Conservation (phyloP, 768 basidiomycete genomes). For the Lactarius evosmus region DNA sequence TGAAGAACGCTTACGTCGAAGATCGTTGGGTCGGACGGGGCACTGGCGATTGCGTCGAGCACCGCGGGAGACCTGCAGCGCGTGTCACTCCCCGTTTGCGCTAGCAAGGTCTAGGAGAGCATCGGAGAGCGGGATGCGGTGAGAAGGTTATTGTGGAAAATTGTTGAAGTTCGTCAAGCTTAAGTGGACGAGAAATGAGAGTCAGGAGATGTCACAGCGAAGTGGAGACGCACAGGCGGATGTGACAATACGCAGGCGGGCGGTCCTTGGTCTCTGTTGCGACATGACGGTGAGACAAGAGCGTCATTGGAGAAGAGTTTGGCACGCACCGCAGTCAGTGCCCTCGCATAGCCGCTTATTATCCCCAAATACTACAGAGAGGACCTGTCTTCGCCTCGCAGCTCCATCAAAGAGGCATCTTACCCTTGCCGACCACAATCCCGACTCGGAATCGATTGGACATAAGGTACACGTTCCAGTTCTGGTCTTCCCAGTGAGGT, state of each 20-base stretch:
- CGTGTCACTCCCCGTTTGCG: constrained; percentile 56
- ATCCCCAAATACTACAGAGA: constrained; percentile 57
- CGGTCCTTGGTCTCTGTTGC: constrained; percentile 68
- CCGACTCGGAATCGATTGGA: constrained; percentile 70
- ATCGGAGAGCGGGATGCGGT: too few species aligned
- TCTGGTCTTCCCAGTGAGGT: constrained; percentile 63
- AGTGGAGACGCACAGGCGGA: constrained; percentile 58
- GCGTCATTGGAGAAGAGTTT: background rate
- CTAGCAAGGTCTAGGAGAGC: constrained; percentile 57
- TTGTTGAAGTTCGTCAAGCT: too few species aligned
- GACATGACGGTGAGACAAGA: constrained; percentile 13
- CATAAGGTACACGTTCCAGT: constrained; percentile 58
- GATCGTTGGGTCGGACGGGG: too few species aligned
- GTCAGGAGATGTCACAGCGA: background rate
- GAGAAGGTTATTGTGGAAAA: too few species aligned
- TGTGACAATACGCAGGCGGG: constrained; percentile 54
- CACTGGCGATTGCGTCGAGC: too few species aligned
- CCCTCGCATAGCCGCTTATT: constrained; percentile 73
- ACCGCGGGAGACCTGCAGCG: too few species aligned
- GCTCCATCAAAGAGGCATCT: constrained; percentile 56
- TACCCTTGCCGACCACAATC: constrained; percentile 54
- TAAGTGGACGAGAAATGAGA: constrained; percentile 6
- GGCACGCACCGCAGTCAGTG: constrained; percentile 61
- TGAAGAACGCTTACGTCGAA: too few species aligned
- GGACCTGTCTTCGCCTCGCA: constrained; percentile 46